These are phyloP conservation scores for Pythium phragmitis DNA, from an alignment of 352 stramenopile species.

Conservation along the genomic window DNA sequence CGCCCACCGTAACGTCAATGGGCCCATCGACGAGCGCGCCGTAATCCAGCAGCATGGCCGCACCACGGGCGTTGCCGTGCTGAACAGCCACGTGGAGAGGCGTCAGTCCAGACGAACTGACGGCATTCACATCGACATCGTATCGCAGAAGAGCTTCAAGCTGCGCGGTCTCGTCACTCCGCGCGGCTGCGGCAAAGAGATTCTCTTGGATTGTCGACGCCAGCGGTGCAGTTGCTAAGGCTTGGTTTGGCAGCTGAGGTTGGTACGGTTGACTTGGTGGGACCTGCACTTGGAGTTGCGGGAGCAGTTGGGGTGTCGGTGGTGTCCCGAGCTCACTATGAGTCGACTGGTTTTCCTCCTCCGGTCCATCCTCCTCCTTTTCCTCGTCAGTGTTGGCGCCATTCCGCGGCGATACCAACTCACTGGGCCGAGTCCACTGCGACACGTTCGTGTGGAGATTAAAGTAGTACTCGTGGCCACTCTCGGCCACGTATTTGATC, in stretches of 20 bases:
- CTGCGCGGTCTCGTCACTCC: conserved; percentile 27
- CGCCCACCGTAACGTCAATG: not conserved
- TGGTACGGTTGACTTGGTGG: not conserved
- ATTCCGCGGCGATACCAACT: conserved; percentile 18
- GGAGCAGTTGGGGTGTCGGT: not conserved
- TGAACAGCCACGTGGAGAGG: conserved; percentile 54
- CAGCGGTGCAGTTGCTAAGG: not conserved
- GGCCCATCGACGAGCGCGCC: conserved; percentile 39
- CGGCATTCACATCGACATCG: conserved; percentile 36
- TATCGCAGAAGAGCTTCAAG: conserved; percentile 40
- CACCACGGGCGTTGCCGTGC: conserved; percentile 40
- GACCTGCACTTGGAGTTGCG: conserved; percentile 1
- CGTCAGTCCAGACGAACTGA: conserved; percentile 38
- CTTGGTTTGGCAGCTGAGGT: not conserved
- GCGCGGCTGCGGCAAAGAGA: conserved; percentile 31
- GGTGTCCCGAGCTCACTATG: not conserved
- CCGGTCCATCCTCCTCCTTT: conserved; percentile 1
- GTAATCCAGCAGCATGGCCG: conserved; percentile 46
- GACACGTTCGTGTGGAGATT: conserved; percentile 55
- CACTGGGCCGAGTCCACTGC: conserved; percentile 48
- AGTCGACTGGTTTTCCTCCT: not conserved
- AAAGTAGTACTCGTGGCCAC: conserved; percentile 71
- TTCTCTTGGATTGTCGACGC: not conserved
- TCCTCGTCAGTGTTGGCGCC: not conserved
- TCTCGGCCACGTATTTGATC: conserved; percentile 39